Evolutionary conservation across 495 filamentous ascomycete genomes (phyloP).

Genomic region (Penicillium nucicola): DNA sequence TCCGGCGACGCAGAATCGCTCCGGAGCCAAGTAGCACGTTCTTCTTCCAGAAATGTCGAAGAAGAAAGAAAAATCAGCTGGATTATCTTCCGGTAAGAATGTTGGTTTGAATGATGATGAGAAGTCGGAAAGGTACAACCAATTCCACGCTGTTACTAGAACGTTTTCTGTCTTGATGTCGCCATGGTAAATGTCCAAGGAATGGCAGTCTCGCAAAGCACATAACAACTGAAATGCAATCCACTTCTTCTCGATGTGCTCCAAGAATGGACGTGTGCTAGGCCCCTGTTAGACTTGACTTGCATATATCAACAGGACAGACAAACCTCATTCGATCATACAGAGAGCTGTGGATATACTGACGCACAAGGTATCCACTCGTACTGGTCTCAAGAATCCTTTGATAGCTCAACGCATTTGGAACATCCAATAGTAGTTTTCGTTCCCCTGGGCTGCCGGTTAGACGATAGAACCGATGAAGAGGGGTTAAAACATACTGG

Average conservation of each 20-base stretch:
- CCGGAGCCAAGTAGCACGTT: slow-evolving; percentile 96
- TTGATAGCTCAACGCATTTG: slow-evolving; percentile 89
- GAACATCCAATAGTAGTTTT: slow-evolving; percentile 71
- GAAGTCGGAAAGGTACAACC: slow-evolving; percentile 96
- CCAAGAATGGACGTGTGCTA: slow-evolving; percentile 93
- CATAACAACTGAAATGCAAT: slow-evolving; percentile 94
- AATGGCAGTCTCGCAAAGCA: slow-evolving; percentile 88
- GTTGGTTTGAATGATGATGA: slow-evolving; percentile 94
- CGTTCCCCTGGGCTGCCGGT: slow-evolving; percentile 63
- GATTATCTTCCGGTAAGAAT: slow-evolving; percentile 93
- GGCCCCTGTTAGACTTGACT: slow-evolving; percentile 7
- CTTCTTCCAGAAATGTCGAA: slow-evolving; percentile 90
- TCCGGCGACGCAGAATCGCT: slow-evolving; percentile 75
- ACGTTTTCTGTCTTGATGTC: slow-evolving; percentile 99
- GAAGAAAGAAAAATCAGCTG: slow-evolving; percentile 94
- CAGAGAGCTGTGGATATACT: slow-evolving; percentile 92
- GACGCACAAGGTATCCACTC: slow-evolving; percentile 91
- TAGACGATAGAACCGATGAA: neutral
- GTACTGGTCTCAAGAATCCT: slow-evolving; percentile 84
- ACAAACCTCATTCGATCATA: slow-evolving; percentile 87
- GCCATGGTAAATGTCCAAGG: slow-evolving; percentile 87
- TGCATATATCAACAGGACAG: neutral
- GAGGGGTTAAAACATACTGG: slow-evolving; percentile 51
- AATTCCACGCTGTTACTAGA: slow-evolving; percentile 98
- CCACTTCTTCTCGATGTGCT: slow-evolving; percentile 99